phyloP scores from a whole-genome alignment of 2,329 filamentous ascomycete species.

The Colletotrichum eremochloae region DNA sequence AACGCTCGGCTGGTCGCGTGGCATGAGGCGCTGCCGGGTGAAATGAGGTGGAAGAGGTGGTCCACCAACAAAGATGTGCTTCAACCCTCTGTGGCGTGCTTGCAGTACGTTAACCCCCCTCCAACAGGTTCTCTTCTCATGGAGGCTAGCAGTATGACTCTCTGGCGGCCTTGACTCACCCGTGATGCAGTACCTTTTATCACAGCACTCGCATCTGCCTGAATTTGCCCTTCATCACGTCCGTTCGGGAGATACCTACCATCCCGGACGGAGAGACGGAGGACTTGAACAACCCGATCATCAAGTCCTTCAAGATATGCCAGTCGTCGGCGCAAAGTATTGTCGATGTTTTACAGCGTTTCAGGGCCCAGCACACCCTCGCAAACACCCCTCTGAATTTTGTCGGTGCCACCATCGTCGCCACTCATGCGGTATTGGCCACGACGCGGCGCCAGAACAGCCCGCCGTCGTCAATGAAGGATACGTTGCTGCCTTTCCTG shows the following conservation, averaged over 20 bases:
- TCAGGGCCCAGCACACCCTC: slow-evolving; percentile 20
- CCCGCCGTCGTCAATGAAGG: neutral
- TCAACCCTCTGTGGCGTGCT: slow-evolving; percentile 17
- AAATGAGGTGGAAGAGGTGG: slow-evolving; percentile 37
- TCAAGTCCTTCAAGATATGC: slow-evolving; percentile 12
- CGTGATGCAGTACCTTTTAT: slow-evolving; percentile 7
- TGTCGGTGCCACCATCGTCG: slow-evolving; percentile 17
- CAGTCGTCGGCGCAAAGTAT: slow-evolving; percentile 1
- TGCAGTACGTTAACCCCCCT: slow-evolving; percentile 6
- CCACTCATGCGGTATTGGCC: slow-evolving; percentile 21
- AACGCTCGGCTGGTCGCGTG: slow-evolving; percentile 28
- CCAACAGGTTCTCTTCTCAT: neutral
- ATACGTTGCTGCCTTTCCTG: slow-evolving; percentile 8
- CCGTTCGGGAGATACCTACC: slow-evolving; percentile 10
- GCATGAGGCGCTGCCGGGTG: slow-evolving; percentile 23
- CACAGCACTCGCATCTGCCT: slow-evolving; percentile 30
- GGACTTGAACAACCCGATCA: neutral
- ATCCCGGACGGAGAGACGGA: neutral
- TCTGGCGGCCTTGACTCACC: neutral
- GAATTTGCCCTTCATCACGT: slow-evolving; percentile 31
- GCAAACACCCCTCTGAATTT: slow-evolving; percentile 16
- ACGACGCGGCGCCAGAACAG: slow-evolving; percentile 10
- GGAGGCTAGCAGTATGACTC: too few relatives aligned
- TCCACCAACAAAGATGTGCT: slow-evolving; percentile 29
- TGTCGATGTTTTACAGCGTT: slow-evolving; percentile 20